Evolutionary conservation across 805 yeast genomes (phyloP).

Genomic region (Yarrowia yakushimensis): DNA sequence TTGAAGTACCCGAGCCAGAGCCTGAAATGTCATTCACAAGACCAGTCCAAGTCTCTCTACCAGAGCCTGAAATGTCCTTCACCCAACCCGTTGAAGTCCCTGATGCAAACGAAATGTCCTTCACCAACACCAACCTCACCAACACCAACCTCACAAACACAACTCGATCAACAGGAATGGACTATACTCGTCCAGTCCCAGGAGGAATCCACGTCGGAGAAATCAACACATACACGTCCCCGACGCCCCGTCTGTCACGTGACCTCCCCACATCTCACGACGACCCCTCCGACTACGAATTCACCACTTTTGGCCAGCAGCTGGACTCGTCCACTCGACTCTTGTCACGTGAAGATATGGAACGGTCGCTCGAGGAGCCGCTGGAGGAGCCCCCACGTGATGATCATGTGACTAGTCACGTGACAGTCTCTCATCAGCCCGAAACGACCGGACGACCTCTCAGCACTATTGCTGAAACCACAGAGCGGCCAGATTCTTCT

Average conservation of each 20-base stretch:
- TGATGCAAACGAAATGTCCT: not conserved
- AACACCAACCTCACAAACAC: not conserved
- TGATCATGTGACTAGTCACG: not conserved
- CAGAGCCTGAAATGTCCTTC: not conserved
- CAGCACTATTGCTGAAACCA: not conserved
- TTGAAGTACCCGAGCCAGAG: not conserved
- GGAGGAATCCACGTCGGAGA: not conserved
- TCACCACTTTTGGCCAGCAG: not conserved
- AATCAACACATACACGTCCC: not conserved
- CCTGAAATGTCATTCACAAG: slow-evolving; percentile 1
- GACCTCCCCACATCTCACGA: not conserved
- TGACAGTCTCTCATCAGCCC: not conserved
- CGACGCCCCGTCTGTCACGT: not conserved
- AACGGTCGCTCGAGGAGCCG: not conserved
- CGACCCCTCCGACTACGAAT: not conserved
- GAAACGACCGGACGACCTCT: too few relatives aligned
- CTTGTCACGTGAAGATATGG: not conserved
- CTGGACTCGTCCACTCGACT: not conserved
- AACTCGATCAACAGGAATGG: not conserved
- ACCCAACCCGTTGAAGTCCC: not conserved
- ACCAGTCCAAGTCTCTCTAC: not conserved
- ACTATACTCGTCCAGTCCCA: slow-evolving; percentile 13
- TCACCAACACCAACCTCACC: not conserved
- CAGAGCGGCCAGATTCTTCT: not conserved
- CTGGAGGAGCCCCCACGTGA: not conserved